Evolutionary conservation across 805 yeast species (phyloP).

Genomic region (Candida silvatica): DNA sequence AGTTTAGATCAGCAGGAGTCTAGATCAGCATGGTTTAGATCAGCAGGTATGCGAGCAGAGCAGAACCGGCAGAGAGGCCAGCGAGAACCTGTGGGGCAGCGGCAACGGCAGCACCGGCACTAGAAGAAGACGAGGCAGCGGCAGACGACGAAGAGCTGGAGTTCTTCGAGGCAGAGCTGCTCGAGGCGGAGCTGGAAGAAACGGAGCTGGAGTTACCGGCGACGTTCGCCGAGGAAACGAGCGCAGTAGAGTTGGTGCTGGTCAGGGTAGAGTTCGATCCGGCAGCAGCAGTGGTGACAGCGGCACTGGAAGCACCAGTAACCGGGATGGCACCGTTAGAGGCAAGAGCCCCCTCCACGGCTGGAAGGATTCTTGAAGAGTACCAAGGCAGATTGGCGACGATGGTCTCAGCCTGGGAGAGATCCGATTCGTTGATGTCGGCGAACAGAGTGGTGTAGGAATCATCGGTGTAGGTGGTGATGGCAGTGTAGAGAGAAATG

Average conservation of each 20-base stretch:
- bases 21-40: neutral
- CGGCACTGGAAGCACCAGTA: conserved; percentile 3
- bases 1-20: too few relatives aligned
- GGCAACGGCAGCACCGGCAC: conserved; percentile 1
- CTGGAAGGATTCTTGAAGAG: conserved; percentile 13
- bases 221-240: neutral
- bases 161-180: too few relatives aligned
- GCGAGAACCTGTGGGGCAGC: conserved; percentile 1
- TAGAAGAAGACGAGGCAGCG: conserved; percentile 1
- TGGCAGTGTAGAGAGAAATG: conserved; percentile 15
- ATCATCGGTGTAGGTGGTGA: conserved; percentile 28
- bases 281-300: conserved; percentile 5
- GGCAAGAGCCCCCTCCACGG: conserved; percentile 4
- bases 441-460: conserved; percentile 27
- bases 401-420: conserved; percentile 4
- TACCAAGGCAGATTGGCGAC: conserved; percentile 19
- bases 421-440: conserved; percentile 3
- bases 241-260: conserved; percentile 1
- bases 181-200: neutral
- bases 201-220: neutral
- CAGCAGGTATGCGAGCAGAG: conserved; percentile 1
- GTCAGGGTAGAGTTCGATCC: conserved; percentile 1
- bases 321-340: neutral
- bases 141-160: neutral
- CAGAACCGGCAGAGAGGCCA: conserved; percentile 1